Evolutionary conservation across 371 early-diverging fungal species (phyloP), one percentile per base, ranked within the genome.

Genomic region (Mortierella sp.): DNA sequence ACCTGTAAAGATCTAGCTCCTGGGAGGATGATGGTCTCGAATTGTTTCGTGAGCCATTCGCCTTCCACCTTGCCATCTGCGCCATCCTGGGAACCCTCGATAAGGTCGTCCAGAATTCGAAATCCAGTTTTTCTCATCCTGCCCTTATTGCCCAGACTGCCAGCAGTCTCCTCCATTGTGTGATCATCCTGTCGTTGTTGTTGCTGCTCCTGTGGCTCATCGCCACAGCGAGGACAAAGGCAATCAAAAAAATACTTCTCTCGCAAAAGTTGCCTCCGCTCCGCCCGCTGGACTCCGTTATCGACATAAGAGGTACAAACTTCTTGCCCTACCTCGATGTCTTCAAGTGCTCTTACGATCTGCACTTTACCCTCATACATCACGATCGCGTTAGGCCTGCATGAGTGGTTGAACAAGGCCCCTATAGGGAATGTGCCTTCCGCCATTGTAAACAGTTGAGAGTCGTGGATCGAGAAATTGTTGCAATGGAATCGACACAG

Each of bases 371-470:
- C 85, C 19, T 85, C 87, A 71, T 88, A 92, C 63, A 89, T 87
- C 21, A 92, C 91, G 6, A 90, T 86, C 24, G 93, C 91, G 67
- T 96, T 96, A 13, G 96, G 97, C 15, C 86, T 76, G 74, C 97
- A 97, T 2, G 94, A 92, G 83, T 97, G 96, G 81, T 97, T 97
- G 77, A 97, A 89, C 61, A 96, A 80, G 1, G 95, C 89, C 0
- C 89, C 94, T 6, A 94, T 76, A 0, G 96, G 95, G 65, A 91
- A 95, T 11, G 93, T 91, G 6, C 94, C 95, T 60, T 93, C 94
- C 0, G 92, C 96, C 72, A 93, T 80, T 3, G 88, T 69, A 75
- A 92, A 92, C 68, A 93, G 72, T 22, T 94, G 90, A 1, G 83
- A 71, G 68, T 94, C 94, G 67, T 88, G 82, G 45, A 92, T 87